Conservation (phyloP, 768 basidiomycete species). For the Ephemerocybe angulata region DNA sequence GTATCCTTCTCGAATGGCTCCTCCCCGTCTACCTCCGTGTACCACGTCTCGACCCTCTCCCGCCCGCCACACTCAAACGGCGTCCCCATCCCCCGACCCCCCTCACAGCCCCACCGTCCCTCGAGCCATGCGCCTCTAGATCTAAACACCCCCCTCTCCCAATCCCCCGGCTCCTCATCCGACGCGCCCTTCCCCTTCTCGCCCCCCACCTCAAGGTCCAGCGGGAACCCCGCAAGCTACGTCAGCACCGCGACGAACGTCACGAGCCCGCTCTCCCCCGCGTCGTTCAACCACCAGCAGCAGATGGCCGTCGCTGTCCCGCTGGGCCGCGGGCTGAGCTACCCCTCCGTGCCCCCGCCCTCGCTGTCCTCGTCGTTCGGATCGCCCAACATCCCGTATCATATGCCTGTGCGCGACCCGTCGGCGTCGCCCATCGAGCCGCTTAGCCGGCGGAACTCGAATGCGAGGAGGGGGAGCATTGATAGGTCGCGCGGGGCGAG, state of each 20-base stretch:
- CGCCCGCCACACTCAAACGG: conserved; percentile 34
- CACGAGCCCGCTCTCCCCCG: conserved; percentile 73
- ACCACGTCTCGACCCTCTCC: conserved; percentile 26
- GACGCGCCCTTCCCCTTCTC: conserved; percentile 70
- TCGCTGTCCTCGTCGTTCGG: conserved; percentile 78
- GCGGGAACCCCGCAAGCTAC: conserved; percentile 47
- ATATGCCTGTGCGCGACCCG: conserved; percentile 45
- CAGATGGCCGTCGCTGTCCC: conserved; percentile 28
- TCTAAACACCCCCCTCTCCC: conserved; percentile 59
- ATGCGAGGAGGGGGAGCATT: conserved; percentile 33
- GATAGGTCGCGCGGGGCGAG: conserved; percentile 34
- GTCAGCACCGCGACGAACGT: conserved; percentile 58
- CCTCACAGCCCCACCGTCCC: conserved; percentile 60
- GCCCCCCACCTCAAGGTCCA: conserved; percentile 40
- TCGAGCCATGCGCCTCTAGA: conserved; percentile 41
- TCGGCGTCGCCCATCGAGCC: conserved; percentile 51
- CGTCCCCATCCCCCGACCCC: conserved; percentile 74
- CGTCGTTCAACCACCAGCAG: conserved; percentile 45
- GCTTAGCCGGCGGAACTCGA: conserved; percentile 51
- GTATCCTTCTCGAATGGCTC: conserved; percentile 31
- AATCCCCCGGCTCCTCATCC: conserved; percentile 58
- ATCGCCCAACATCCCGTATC: conserved; percentile 53
- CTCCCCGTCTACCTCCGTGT: conserved; percentile 46
- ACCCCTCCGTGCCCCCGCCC: conserved; percentile 82
- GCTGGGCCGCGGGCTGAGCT: conserved; percentile 46